These are phyloP conservation scores for Arthrobotrys pseudoclavata DNA, from an alignment of 2,329 filamentous ascomycete genomes.

Conservation along the genomic window DNA sequence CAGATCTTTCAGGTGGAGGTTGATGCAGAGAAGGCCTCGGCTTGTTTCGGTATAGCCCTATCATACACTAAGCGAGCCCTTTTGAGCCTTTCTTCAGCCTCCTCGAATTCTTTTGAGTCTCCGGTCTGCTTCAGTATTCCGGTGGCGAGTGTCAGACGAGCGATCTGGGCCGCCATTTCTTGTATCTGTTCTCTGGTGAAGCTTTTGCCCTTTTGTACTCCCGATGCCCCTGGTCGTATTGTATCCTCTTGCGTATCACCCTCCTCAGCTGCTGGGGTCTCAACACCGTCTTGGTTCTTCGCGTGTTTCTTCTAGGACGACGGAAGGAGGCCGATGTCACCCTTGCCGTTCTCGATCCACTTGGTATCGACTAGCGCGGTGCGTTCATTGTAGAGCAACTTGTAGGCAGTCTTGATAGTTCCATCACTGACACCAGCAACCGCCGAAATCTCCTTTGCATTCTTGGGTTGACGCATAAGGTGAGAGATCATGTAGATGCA, in stretches of 20 bases:
- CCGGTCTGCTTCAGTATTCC: neutral
- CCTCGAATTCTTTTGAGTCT: neutral
- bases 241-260: no score
- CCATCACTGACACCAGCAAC: conserved; percentile 94
- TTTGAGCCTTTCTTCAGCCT: neutral
- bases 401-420: conserved; percentile 96
- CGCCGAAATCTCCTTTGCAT: conserved; percentile 86
- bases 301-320: conserved; percentile 67
- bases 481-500: conserved; percentile 97
- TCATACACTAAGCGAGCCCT: neutral
- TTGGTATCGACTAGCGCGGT: conserved; percentile 80
- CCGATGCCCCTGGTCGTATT: no score
- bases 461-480: conserved; percentile 82
- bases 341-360: conserved; percentile 80
- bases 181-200: neutral
- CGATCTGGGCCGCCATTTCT: neutral
- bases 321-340: conserved; percentile 79
- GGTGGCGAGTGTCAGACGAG: neutral
- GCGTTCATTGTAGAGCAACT: conserved; percentile 81
- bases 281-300: conserved; percentile 29
- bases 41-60: neutral
- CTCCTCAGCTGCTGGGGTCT: conserved; percentile 1
- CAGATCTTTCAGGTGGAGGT: neutral
- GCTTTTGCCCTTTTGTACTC: no score
- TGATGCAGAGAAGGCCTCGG: neutral